phyloP scores from a whole-genome alignment of 2,329 filamentous ascomycete genomes.

The Colletotrichum chlorophyti region DNA sequence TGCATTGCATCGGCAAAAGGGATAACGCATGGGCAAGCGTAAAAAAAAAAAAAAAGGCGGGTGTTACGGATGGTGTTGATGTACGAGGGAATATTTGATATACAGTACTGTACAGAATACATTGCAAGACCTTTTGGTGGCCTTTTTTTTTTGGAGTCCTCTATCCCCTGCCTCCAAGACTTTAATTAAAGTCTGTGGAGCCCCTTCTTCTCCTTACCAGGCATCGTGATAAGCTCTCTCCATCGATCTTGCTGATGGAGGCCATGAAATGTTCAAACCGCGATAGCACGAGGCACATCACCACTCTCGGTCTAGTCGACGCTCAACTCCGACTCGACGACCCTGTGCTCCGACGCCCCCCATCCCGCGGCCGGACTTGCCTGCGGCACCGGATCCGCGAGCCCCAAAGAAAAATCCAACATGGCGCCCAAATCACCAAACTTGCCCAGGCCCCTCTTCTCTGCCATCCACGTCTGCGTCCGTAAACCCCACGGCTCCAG shows the following conservation, averaged over 20 bases:
- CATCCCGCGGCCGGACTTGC: constrained; percentile 11
- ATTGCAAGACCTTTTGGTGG: not conserved
- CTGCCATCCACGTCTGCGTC: constrained; percentile 49
- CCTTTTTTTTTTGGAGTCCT: not conserved
- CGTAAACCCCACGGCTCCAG: constrained; percentile 53
- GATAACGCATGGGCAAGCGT: constrained; percentile 7
- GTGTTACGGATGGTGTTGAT: not conserved
- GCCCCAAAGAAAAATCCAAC: constrained; percentile 38
- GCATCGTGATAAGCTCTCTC: too few relatives aligned
- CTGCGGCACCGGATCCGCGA: constrained; percentile 7
- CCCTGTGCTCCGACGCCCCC: constrained; percentile 19
- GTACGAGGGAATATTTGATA: not conserved
- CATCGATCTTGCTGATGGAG: too few relatives aligned
- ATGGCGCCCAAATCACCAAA: constrained; percentile 57
- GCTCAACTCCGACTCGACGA: constrained; percentile 25
- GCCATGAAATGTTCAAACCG: too few relatives aligned
- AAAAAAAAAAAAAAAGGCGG: not conserved
- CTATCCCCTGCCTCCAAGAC: too few relatives aligned
- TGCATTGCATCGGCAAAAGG: not conserved
- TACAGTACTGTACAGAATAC: constrained; percentile 16
- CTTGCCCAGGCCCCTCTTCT: constrained; percentile 42
- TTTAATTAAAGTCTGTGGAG: too few relatives aligned
- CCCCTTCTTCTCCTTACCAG: too few relatives aligned
- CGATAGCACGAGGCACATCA: too few relatives aligned
- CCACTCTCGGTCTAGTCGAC: constrained; percentile 28